A percentile compares a stretch with the other conserved stretches of the same genome.
phyloP scores from a whole-genome alignment of 2,329 filamentous ascomycete species.

The Pochonia chlamydosporia region DNA sequence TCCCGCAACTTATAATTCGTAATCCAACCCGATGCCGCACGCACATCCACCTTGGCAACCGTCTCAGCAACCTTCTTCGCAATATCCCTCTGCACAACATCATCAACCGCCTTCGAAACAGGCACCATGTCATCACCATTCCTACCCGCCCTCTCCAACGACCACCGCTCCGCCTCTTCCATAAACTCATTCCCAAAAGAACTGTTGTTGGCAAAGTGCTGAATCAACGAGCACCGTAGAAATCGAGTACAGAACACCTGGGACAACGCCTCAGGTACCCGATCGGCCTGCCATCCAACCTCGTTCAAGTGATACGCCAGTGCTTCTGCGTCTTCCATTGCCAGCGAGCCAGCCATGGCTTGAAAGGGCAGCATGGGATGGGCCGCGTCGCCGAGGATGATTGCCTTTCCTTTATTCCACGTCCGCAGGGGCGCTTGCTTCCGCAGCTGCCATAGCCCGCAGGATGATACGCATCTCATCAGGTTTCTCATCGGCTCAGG shows the following conservation, averaged over 20 bases:
- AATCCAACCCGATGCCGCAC: neutral
- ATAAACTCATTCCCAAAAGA: conserved; percentile 3
- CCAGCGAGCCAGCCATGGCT: conserved; percentile 1
- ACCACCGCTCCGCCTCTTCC: conserved; percentile 1
- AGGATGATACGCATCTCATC: neutral
- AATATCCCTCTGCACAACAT: conserved; percentile 1
- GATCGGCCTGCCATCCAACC: neutral
- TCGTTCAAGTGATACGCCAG: neutral
- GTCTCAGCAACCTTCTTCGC: neutral
- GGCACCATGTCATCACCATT: neutral
- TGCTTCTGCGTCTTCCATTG: conserved; percentile 3
- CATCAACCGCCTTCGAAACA: neutral
- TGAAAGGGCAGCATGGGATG: conserved; percentile 3
- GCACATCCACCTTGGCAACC: neutral
- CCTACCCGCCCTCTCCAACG: neutral
- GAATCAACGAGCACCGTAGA: neutral
- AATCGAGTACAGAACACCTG: neutral
- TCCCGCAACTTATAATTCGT: neutral
- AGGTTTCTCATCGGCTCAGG: conserved; percentile 1
- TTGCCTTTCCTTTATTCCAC: conserved; percentile 1
- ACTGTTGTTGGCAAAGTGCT: conserved; percentile 1
- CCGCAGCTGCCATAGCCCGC: conserved; percentile 1
- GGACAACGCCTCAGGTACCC: neutral
- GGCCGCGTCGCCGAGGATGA: conserved; percentile 3
- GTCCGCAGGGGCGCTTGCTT: conserved; percentile 1